A percentile compares a stretch with the other conserved stretches of the same genome.
Evolutionary conservation across 2,329 filamentous ascomycete species (phyloP).

Genomic region (Stagonosporopsis chrysanthemi): DNA sequence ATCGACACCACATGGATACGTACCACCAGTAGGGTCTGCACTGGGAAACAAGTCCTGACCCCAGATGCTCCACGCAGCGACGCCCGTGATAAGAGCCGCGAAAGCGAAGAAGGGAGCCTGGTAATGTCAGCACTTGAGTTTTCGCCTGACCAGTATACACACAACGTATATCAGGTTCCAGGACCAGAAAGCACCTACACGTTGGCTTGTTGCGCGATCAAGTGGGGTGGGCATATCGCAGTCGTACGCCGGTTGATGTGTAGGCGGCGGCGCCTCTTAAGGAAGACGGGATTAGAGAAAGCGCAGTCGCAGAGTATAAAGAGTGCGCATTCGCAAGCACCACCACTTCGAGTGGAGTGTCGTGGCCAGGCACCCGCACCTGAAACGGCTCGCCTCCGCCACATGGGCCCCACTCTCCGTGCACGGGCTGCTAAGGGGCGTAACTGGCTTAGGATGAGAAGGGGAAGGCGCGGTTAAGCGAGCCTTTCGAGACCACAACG

Average conservation of each 20-base stretch:
- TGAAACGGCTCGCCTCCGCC: conserved; percentile 21
- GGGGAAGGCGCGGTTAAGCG: conserved; percentile 38
- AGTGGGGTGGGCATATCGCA: conserved; percentile 58
- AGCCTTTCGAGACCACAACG: conserved; percentile 40
- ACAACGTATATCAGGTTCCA: conserved; percentile 35
- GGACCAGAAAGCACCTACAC: conserved; percentile 45
- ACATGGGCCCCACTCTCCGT: conserved; percentile 30
- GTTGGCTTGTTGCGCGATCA: conserved; percentile 56
- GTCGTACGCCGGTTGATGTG: not conserved
- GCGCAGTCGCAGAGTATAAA: conserved; percentile 1
- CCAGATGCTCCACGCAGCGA: conserved; percentile 84
- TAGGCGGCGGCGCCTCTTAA: not conserved
- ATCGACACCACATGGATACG: conserved; percentile 24
- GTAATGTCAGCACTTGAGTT: conserved; percentile 8
- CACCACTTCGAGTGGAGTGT: conserved; percentile 2
- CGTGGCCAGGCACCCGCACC: conserved; percentile 5
- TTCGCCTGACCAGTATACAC: conserved; percentile 16
- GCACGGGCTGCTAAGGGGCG: conserved; percentile 20
- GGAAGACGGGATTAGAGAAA: not conserved
- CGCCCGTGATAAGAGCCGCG: conserved; percentile 80
- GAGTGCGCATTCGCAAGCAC: conserved; percentile 7
- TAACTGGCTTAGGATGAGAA: not conserved
- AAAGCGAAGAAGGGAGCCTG: conserved; percentile 62
- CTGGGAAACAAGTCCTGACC: conserved; percentile 83
- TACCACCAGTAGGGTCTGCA: conserved; percentile 80